phyloP scores from a whole-genome alignment of 1,284 basidiomycete species.

The Rhodofomes roseus region DNA sequence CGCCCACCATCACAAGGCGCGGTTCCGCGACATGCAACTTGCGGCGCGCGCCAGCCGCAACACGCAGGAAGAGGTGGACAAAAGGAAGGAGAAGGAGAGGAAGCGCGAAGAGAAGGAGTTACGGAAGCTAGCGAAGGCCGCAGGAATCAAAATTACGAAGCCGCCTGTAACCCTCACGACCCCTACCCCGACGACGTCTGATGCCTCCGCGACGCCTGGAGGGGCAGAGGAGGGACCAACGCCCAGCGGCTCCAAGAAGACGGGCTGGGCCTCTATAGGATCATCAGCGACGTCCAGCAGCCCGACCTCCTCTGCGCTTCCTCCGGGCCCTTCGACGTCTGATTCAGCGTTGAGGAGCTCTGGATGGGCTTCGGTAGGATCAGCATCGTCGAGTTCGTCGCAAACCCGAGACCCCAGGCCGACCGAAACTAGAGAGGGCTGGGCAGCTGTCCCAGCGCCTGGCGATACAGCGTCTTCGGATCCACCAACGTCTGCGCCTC shows the following conservation, averaged over 20 bases:
- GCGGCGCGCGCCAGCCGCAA: conserved; percentile 46
- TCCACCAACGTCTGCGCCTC: conserved; percentile 13
- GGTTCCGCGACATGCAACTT: conserved; percentile 73
- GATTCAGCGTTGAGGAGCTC: conserved; percentile 36
- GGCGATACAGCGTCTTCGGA: background rate
- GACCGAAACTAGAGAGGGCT: background rate
- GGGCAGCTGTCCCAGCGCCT: conserved; percentile 1
- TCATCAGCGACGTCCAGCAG: conserved; percentile 5
- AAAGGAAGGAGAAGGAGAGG: conserved; percentile 76
- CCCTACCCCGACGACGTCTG: conserved; percentile 16
- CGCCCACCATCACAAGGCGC: conserved; percentile 78
- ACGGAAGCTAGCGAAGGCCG: conserved; percentile 73
- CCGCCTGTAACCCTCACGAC: conserved; percentile 26
- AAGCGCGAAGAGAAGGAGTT: conserved; percentile 80
- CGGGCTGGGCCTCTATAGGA: conserved; percentile 51
- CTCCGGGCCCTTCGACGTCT: background rate
- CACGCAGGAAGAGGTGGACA: conserved; percentile 59
- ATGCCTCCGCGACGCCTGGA: conserved; percentile 21
- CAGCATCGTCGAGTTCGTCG: background rate
- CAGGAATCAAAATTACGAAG: conserved; percentile 68
- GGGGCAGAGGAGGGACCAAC: conserved; percentile 15
- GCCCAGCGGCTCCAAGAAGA: conserved; percentile 43
- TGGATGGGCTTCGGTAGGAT: conserved; percentile 5
- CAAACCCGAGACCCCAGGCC: background rate
- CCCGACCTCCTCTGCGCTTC: conserved; percentile 1